Evolutionary conservation across 192 early-diverging fungal species (phyloP), one percentile per base, ranked within the genome.

Genomic region (Gaertneriomyces sp.): DNA sequence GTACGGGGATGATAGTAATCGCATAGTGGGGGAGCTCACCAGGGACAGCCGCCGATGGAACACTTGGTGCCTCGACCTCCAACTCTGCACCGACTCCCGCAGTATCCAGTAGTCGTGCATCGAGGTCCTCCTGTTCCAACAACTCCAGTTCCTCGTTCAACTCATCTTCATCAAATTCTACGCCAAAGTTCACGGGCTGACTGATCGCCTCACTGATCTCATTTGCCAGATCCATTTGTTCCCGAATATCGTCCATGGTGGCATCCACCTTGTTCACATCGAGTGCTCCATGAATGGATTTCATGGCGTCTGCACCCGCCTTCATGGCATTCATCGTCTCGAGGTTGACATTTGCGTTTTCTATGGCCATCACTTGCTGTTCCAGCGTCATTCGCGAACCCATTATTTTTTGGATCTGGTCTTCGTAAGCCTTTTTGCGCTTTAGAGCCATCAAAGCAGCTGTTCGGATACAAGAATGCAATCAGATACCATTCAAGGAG

Each of bases 311-410:
- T 17, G 93, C 90, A 69, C 91, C 96, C 38, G 85, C 82, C 69
- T 89, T 81, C 94, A 99, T 93, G 7, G 95, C 93, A 68, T 91
- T 88, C 87, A 99, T 93, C 0, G 91, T 91, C 69, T 96, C 93
- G 46, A 95, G 65, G 73, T 99, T 97, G 54, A 98, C 87, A 72
- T 96, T 98, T 49, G 95, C 93, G 55, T 84, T 91, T 70, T 99
- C 96, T 59, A 99, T 96, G 5, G 93, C 87, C 90, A 94, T 92
- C 38, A 89, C 88, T 74, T 98, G 96, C 11, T 88, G 86, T 63
- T 99, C 96, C 50, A 99, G 85, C 45, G 93, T 94, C 86, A 95
- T 82, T 33, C 90, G 81, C 14, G 92, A 84, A 6, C 92, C 93
- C 55, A 82, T 85, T 64, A 98, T 88, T 74, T 95, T 93, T 53